Percentiles rank a stretch among this genome's conserved stretches.
Evolutionary conservation across 208 protist species (phyloP).

Genomic region (Lotmaria passim): DNA sequence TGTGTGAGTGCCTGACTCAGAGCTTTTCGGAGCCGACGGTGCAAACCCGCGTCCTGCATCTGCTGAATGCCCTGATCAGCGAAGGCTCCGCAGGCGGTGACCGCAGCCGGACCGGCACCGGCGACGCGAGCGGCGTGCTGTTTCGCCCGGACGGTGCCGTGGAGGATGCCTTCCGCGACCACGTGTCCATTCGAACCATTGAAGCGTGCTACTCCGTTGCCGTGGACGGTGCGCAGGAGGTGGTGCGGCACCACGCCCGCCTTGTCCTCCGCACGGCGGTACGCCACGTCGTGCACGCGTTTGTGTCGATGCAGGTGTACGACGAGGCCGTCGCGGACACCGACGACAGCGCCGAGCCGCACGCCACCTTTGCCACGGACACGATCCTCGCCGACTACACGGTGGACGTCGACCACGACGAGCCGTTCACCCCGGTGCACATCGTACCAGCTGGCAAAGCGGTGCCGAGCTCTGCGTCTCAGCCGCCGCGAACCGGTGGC

Average conservation of each 20-base stretch:
- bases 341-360: constrained; percentile 1
- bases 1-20: constrained; percentile 47
- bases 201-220: constrained; percentile 52
- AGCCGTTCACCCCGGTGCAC: constrained; percentile 50
- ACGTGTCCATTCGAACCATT: constrained; percentile 48
- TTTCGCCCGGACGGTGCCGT: constrained; percentile 5
- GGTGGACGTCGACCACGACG: constrained; percentile 66
- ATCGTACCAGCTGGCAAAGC: constrained; percentile 25
- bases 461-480: not conserved
- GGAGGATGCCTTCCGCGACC: constrained; percentile 40
- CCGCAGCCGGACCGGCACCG: not conserved
- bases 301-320: constrained; percentile 24
- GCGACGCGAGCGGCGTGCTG: not conserved
- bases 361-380: constrained; percentile 49
- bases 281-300: constrained; percentile 20
- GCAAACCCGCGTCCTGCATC: constrained; percentile 48
- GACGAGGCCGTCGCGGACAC: constrained; percentile 1
- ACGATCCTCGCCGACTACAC: constrained; percentile 68
- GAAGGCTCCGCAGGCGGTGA: constrained; percentile 1
- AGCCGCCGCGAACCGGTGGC: not conserved
- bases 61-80: constrained; percentile 43
- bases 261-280: constrained; percentile 24
- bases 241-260: constrained; percentile 27
- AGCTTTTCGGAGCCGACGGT: constrained; percentile 38
- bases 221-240: constrained; percentile 42